phyloP scores from a whole-genome alignment of 805 yeast genomes.

The Myxozyma geophila region DNA sequence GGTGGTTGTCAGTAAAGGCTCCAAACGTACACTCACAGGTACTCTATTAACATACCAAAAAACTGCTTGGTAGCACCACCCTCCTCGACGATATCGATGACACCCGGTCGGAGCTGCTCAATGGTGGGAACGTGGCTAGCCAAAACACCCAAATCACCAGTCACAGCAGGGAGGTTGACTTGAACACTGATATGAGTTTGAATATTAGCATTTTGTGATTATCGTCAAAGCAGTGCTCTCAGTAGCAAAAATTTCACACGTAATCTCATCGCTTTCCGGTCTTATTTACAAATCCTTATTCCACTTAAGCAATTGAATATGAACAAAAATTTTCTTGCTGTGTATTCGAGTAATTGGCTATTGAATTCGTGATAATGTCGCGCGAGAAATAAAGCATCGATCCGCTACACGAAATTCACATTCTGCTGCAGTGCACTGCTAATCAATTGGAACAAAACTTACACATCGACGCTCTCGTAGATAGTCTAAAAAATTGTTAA shows the following conservation, averaged over 20 bases:
- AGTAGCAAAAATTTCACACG: too few relatives aligned
- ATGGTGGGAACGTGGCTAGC: slow-evolving; percentile 98
- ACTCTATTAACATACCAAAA: slow-evolving; percentile 51
- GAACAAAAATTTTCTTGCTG: too few relatives aligned
- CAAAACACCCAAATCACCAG: slow-evolving; percentile 95
- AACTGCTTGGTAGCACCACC: slow-evolving; percentile 73
- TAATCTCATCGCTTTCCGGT: too few relatives aligned
- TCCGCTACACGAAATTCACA: background rate
- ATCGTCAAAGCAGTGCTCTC: too few relatives aligned
- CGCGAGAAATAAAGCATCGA: background rate
- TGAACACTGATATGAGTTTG: slow-evolving; percentile 52
- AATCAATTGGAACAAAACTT: slow-evolving; percentile 31
- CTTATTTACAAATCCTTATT: too few relatives aligned
- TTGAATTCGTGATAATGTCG: too few relatives aligned
- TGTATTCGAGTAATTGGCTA: too few relatives aligned
- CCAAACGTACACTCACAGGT: background rate
- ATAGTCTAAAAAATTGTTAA: slow-evolving; percentile 38
- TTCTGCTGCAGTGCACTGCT: background rate
- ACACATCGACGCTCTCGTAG: slow-evolving; percentile 45
- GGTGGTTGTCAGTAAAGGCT: background rate
- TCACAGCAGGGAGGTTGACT: slow-evolving; percentile 93
- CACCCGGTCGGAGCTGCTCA: slow-evolving; percentile 95
- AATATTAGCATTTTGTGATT: background rate
- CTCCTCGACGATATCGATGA: slow-evolving; percentile 86
- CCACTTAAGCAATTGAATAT: too few relatives aligned